A percentile compares a stretch with the other conserved stretches of the same genome.
phyloP scores from a whole-genome alignment of 1,284 basidiomycete genomes.

The Ganoderma multipileum region DNA sequence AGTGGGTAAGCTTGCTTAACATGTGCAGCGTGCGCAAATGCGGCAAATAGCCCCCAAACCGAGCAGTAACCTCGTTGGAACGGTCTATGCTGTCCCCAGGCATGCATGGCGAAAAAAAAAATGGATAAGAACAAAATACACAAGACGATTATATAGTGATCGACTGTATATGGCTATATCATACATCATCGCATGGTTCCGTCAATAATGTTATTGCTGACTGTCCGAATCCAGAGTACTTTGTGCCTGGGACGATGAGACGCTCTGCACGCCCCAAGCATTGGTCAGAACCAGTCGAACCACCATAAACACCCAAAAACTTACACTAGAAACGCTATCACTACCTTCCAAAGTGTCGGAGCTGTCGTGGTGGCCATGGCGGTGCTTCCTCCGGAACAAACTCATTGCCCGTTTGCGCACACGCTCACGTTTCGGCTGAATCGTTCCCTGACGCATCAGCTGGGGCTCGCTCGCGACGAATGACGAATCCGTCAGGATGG shows the following conservation, averaged over 20 bases:
- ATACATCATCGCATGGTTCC: conserved; percentile 2
- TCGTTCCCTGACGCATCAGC: conserved; percentile 23
- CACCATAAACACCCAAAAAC: not conserved
- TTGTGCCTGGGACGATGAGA: conserved; percentile 12
- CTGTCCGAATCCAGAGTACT: conserved; percentile 7
- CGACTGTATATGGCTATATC: conserved; percentile 7
- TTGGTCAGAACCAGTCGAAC: not conserved
- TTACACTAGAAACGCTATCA: conserved; percentile 16
- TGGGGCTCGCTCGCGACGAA: conserved; percentile 33
- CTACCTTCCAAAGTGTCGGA: conserved; percentile 16
- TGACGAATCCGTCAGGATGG: conserved; percentile 18
- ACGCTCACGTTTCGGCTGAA: conserved; percentile 19
- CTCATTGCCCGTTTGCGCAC: conserved; percentile 45
- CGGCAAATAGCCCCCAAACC: too few relatives aligned
- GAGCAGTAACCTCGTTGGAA: too few relatives aligned
- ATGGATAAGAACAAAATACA: conserved; percentile 11
- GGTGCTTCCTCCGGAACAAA: conserved; percentile 45
- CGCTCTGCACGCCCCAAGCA: conserved; percentile 6
- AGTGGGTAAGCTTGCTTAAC: too few relatives aligned
- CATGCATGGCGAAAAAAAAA: too few relatives aligned
- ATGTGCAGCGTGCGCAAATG: too few relatives aligned
- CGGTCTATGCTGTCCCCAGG: too few relatives aligned
- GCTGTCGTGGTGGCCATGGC: conserved; percentile 15
- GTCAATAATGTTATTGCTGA: not conserved
- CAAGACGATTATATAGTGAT: conserved; percentile 10